A percentile compares a stretch with the other conserved stretches of the same genome.
Evolutionary conservation across 2,329 filamentous ascomycete species (phyloP).

Genomic region (Aspergillus fumigatiaffinis): DNA sequence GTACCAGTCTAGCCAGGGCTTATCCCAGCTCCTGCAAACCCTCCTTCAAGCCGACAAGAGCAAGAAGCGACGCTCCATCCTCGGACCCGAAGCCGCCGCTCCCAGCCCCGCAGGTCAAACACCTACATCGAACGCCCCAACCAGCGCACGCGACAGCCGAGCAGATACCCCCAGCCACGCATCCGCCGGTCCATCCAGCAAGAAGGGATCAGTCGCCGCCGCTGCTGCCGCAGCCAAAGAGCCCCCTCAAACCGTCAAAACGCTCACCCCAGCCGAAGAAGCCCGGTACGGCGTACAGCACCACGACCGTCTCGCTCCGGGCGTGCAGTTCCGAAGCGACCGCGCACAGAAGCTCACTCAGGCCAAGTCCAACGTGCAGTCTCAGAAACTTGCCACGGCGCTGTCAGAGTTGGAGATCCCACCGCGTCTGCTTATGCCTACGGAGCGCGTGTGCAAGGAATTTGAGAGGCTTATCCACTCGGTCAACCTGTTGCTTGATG

Average conservation of each 20-base stretch:
- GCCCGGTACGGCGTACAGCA: constrained; percentile 77
- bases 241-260: constrained; percentile 57
- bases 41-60: constrained; percentile 79
- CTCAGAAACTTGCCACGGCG: constrained; percentile 45
- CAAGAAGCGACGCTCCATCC: constrained; percentile 77
- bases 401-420: constrained; percentile 47
- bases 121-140: constrained; percentile 33
- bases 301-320: constrained; percentile 78
- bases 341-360: constrained; percentile 48
- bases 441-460: constrained; percentile 47
- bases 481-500: constrained; percentile 46
- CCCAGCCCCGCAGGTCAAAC: constrained; percentile 53
- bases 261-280: constrained; percentile 72
- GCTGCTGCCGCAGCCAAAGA: constrained; percentile 31
- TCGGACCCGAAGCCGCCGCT: constrained; percentile 55
- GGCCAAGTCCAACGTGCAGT: constrained; percentile 49
- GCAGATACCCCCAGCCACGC: constrained; percentile 33
- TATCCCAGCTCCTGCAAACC: constrained; percentile 76
- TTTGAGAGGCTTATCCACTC: constrained; percentile 47
- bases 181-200: constrained; percentile 18
- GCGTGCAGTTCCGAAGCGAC: constrained; percentile 80
- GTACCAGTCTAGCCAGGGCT: constrained; percentile 76
- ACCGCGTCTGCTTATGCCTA: constrained; percentile 46
- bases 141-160: constrained; percentile 34
- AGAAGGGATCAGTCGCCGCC: constrained; percentile 36